Base-by-base conservation (phyloP, 106 monocot genomes). In the Allium cepa region DNA sequence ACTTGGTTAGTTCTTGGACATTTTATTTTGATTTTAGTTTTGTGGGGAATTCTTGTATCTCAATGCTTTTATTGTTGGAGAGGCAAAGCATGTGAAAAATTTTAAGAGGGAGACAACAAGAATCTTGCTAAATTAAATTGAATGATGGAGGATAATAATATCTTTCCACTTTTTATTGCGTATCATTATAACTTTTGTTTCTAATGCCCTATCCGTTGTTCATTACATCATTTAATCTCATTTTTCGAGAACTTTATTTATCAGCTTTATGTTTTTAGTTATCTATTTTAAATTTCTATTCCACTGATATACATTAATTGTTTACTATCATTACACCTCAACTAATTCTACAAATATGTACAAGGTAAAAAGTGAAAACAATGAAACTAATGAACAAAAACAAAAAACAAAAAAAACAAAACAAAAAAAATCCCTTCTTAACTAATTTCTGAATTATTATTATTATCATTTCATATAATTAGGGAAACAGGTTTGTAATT, bases 81-180 rank as follows among this genome's bases (percentile, higher is more conserved):
- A 53, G 67, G 53, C 51, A 4, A 5, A 52, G 67, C 67, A 67
- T 67, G 67, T 67, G 67, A 53, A 53, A 5, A 28, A 52, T 67
- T 53, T 52, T 26, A 67, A 53, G 67, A 53, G 67, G 67, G 67
- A 67, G 67, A 67, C 67, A 67, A 47, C 4, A 8, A 67, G 67
- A 67, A 67, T 67, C 67, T 53, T 27, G 53, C 49, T 67, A 67
- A 53, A 18, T 51, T 50, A 36, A 5, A 36, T 66, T 66, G 66
- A 8, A 66, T 51, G 66, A 36, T 50, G 11, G 66, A 66, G 49
- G 66, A 50, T 50, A 47, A 50, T 66, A 22, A 67, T 52, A 13
- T 18, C 53, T 67, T 53, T 15, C 53, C 53, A 53, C 67, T 53
- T 28, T 67, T 27, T 53, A 51, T 26, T 53, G 74, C 67, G 27